A percentile compares a stretch with the other conserved stretches of the same genome.
Evolutionary conservation across 352 stramenopile genomes (phyloP).

Genomic region (Phytopythium helicoides): DNA sequence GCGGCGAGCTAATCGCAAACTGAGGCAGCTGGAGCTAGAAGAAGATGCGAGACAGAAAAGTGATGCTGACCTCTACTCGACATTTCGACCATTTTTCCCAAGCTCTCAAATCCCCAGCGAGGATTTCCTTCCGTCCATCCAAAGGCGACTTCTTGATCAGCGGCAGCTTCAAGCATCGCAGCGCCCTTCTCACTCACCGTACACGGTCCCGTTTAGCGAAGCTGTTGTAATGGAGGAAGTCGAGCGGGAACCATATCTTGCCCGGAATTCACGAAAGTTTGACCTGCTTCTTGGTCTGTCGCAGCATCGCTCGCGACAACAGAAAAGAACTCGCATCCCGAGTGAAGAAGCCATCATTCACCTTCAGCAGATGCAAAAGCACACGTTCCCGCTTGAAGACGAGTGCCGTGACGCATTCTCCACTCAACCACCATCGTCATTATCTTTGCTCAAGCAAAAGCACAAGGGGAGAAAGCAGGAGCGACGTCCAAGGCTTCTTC

Average conservation of each 20-base stretch:
- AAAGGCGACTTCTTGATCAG: conserved; percentile 29
- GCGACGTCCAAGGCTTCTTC: conserved; percentile 12
- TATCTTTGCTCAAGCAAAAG: conserved; percentile 8
- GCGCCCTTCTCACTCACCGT: conserved; percentile 14
- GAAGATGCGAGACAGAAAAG: conserved; percentile 22
- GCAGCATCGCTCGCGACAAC: conserved; percentile 24
- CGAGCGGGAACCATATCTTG: conserved; percentile 47
- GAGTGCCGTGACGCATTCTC: conserved; percentile 16
- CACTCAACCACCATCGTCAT: conserved; percentile 4
- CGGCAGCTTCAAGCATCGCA: conserved; percentile 16
- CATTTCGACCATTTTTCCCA: conserved; percentile 54
- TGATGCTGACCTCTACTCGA: conserved; percentile 52
- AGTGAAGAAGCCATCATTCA: conserved; percentile 37
- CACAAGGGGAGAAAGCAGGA: conserved; percentile 3
- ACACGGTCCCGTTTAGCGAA: conserved; percentile 38
- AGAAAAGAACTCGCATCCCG: conserved; percentile 29
- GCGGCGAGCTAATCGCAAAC: conserved; percentile 19
- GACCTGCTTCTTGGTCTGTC: conserved; percentile 48
- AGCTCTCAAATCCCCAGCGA: conserved; percentile 35
- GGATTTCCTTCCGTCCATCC: conserved; percentile 47
- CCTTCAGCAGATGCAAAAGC: conserved; percentile 22
- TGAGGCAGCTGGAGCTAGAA: conserved; percentile 21
- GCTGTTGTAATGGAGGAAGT: conserved; percentile 41
- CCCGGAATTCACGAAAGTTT: conserved; percentile 53
- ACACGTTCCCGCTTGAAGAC: conserved; percentile 17